Evolutionary conservation across 768 basidiomycete species (phyloP).

Genomic region (Serendipita vermifera): DNA sequence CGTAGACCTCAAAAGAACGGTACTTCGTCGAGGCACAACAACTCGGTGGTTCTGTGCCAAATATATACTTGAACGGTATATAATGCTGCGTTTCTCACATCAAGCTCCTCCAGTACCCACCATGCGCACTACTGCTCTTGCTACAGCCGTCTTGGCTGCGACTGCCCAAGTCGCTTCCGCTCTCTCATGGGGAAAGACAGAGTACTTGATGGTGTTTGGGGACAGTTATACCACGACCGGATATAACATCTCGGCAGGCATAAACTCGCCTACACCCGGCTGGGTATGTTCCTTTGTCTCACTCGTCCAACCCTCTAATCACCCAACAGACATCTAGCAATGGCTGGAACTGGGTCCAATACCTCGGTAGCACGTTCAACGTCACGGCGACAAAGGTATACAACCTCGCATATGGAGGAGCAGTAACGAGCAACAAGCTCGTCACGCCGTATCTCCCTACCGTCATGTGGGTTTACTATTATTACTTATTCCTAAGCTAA

Average conservation of each 20-base stretch:
- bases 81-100: conserved; percentile 3
- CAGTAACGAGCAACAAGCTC: conserved; percentile 28
- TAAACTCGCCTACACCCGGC: conserved; percentile 39
- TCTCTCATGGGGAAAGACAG: no score
- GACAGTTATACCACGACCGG: conserved; percentile 51
- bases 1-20: no score
- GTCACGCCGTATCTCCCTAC: conserved; percentile 27
- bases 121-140: neutral
- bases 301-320: neutral
- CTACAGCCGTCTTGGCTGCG: neutral
- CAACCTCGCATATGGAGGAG: conserved; percentile 28
- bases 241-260: conserved; percentile 44
- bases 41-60: no score
- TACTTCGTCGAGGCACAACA: no score
- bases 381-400: conserved; percentile 40
- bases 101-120: neutral
- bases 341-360: conserved; percentile 50
- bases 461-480: conserved; percentile 22
- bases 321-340: conserved; percentile 41
- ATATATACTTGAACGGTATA: no score
- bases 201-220: conserved; percentile 48
- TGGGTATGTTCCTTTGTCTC: conserved; percentile 28
- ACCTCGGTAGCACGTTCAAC: conserved; percentile 44
- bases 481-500: neutral
- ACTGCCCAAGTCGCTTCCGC: conserved; percentile 12